These are phyloP conservation scores for Xylariaceae sp. DNA, from an alignment of 2,329 filamentous ascomycete species.

Conservation along the genomic window DNA sequence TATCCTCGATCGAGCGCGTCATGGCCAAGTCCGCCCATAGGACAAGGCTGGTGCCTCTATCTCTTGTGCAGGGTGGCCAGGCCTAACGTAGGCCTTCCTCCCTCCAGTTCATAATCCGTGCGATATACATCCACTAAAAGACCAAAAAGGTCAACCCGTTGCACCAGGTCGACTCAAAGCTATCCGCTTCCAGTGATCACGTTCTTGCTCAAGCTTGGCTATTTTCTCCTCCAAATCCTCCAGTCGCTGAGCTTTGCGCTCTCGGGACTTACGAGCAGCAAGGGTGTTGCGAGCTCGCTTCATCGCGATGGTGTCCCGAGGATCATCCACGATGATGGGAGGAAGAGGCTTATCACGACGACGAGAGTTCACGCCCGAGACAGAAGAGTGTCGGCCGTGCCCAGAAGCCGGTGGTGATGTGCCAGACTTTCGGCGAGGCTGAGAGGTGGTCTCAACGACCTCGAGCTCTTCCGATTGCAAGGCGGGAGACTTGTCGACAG, in stretches of 20 bases:
- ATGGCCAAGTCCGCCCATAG: no score
- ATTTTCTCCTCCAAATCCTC: slow-evolving; percentile 73
- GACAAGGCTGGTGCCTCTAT: no score
- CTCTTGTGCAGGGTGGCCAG: no score
- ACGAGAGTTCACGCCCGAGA: slow-evolving; percentile 67
- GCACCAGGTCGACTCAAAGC: slow-evolving; percentile 36
- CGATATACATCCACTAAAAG: no score
- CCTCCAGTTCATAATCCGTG: no score
- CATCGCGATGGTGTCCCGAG: slow-evolving; percentile 69
- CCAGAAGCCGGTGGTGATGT: slow-evolving; percentile 37
- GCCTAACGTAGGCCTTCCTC: no score
- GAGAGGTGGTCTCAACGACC: slow-evolving; percentile 35
- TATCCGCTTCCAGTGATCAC: slow-evolving; percentile 61
- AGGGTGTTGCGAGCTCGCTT: slow-evolving; percentile 93
- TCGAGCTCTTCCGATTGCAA: slow-evolving; percentile 46
- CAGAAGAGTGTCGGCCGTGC: slow-evolving; percentile 59
- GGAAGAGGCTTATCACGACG: slow-evolving; percentile 78
- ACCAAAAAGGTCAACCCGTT: no score
- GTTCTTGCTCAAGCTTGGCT: slow-evolving; percentile 60
- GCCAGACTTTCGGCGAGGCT: slow-evolving; percentile 43
- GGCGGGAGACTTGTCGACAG: slow-evolving; percentile 38
- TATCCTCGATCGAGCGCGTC: no score
- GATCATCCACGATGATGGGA: slow-evolving; percentile 72
- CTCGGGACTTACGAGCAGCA: slow-evolving; percentile 87
- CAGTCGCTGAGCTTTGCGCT: slow-evolving; percentile 75